Base-by-base conservation (phyloP, 192 early-diverging fungal species). In the Paraglomus brasilianum region DNA sequence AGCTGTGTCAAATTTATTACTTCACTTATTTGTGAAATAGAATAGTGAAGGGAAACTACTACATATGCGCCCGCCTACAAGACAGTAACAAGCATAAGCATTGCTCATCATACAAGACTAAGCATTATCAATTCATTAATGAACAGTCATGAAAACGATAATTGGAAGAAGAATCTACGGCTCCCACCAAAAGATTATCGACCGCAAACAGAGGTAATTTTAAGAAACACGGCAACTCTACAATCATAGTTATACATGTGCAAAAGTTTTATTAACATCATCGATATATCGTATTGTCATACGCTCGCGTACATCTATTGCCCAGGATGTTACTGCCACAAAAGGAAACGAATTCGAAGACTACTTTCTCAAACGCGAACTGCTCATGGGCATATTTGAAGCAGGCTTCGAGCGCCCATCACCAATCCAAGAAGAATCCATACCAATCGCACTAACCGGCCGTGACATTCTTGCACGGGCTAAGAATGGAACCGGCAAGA, bases 291-390 rank as follows among this genome's bases (percentile, higher is more conserved):
- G 14, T 1, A 38, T 48, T 24, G 21, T 17, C 51, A 75, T 68
- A 70, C 70, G 49, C 69, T 75, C 60, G 71, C 74, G 4, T 30
- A 30, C 30, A 64, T 8, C 46, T 39, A n/a, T 42, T 36, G 17
- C 59, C n/a, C 39, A 83, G 80, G 96, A 98, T 81, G 96, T 98
- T 50, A 94, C 92, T 21, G 88, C 87, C 19, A 99, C 97, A 62
- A 98, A 99, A 81, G 97, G 97, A 60, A 98, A 98, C 78, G 95
- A 97, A 73, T 99, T 99, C 77, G 95, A 98, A 78, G 97, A 99
- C 80, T 99, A 96, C 78, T 96, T 92, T 80, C 82, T 99, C 50
- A 97, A 95, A 79, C 88, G 95, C 48, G 93, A 96, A 75, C 83
- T 99, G 55, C 80, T 96, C 51, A 99, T 99, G 97, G 97, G 95